Percentiles rank a stretch among this genome's conserved stretches.
Evolutionary conservation across 202 grass and related monocot species (phyloP).

Genomic region (Thinopyrum obtusiflorum): DNA sequence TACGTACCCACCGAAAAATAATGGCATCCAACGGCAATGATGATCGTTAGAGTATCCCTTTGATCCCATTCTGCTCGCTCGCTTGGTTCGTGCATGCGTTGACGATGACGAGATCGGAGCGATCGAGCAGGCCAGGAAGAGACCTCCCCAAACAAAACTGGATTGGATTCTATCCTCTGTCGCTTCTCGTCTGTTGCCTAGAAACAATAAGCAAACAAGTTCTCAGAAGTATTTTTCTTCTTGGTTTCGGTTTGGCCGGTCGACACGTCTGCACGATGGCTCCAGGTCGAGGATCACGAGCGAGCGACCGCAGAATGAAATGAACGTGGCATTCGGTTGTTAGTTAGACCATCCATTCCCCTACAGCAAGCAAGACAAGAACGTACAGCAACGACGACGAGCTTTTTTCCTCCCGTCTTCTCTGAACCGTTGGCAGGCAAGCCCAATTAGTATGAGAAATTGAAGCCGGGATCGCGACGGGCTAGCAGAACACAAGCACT

Average conservation of each 20-base stretch:
- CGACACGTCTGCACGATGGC: slow-evolving; percentile 1
- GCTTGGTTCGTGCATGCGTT: too few relatives aligned
- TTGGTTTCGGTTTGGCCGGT: not conserved
- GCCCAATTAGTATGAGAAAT: not conserved
- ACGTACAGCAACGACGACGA: not conserved
- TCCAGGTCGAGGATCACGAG: not conserved
- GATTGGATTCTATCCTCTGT: not conserved
- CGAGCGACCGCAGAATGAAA: not conserved
- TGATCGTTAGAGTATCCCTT: not conserved
- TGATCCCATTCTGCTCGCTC: not conserved
- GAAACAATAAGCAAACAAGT: not conserved
- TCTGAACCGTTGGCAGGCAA: not conserved
- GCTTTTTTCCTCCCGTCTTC: not conserved
- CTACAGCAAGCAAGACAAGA: not conserved
- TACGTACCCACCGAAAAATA: not conserved
- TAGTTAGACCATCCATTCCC: not conserved
- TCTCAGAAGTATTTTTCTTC: not conserved
- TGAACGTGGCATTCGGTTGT: not conserved
- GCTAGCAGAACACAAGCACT: not conserved
- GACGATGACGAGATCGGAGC: not conserved
- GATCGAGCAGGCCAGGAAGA: not conserved
- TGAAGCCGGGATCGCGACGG: not conserved
- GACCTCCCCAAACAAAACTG: not conserved
- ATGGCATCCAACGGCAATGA: not conserved
- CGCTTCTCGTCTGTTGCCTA: not conserved